These are phyloP conservation scores for Eucalyptus erythrocorys DNA, from an alignment of 345 rosid genomes.

Conservation along the genomic window DNA sequence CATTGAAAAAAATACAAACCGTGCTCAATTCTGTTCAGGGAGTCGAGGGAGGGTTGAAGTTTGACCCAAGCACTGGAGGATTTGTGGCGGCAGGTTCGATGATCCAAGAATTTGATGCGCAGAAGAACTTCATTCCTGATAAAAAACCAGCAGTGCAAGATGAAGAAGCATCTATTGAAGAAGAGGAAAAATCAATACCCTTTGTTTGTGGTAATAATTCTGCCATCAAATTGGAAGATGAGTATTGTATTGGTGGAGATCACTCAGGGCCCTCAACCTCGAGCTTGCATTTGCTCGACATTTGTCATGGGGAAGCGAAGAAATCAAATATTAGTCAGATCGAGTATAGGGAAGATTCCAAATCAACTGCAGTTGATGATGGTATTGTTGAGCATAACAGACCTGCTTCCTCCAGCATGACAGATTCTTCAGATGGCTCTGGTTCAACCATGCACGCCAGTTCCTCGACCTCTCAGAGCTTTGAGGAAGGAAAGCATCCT, in stretches of 20 bases:
- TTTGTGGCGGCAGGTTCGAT: conserved; percentile 50
- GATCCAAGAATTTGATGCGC: conserved; percentile 28
- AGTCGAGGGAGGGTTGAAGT: conserved; percentile 70
- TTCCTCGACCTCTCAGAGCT: conserved; percentile 45
- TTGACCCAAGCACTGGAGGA: conserved; percentile 57
- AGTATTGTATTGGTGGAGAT: conserved; percentile 4
- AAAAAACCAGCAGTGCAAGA: background rate
- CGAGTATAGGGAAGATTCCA: background rate
- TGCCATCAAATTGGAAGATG: conserved; percentile 44
- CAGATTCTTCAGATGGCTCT: conserved; percentile 61
- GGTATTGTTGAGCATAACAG: conserved; percentile 25
- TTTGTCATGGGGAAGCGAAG: background rate
- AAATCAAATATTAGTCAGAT: background rate
- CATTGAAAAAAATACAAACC: conserved; percentile 66
- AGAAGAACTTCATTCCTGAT: conserved; percentile 8
- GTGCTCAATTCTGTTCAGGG: conserved; percentile 87
- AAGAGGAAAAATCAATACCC: background rate
- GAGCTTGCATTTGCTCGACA: background rate
- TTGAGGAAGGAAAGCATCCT: conserved; percentile 26
- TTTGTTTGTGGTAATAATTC: conserved; percentile 8
- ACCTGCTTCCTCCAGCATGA: conserved; percentile 39
- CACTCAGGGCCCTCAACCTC: background rate
- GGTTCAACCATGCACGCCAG: conserved; percentile 39
- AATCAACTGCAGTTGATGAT: conserved; percentile 18
- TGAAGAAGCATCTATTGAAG: conserved; percentile 5